Evolutionary conservation across 257 asterid genomes (phyloP).

Genomic region (Salvia rosmarinus): DNA sequence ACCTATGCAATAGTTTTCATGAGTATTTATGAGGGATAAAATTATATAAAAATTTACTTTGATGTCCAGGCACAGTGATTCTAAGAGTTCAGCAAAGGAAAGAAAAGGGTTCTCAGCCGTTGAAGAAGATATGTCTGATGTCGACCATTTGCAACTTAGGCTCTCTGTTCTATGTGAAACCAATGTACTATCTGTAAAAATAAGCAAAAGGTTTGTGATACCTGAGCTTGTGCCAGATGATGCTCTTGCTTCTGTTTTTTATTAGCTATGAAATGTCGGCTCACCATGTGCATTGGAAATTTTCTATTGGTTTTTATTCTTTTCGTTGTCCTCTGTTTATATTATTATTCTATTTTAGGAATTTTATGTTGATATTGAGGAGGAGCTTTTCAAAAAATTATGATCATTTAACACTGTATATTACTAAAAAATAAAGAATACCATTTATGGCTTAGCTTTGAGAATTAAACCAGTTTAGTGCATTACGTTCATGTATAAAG

Average conservation of each 20-base stretch:
- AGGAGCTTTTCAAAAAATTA: slow-evolving; percentile 1
- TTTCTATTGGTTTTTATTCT: background rate
- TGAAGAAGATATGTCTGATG: slow-evolving; percentile 91
- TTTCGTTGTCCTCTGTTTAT: background rate
- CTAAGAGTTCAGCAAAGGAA: slow-evolving; percentile 61
- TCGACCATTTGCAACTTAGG: slow-evolving; percentile 85
- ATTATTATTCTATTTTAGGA: background rate
- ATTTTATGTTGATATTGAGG: slow-evolving; percentile 10
- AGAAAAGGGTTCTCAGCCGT: slow-evolving; percentile 55
- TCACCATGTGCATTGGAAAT: slow-evolving; percentile 11
- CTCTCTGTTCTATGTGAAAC: slow-evolving; percentile 73
- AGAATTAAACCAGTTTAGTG: slow-evolving; percentile 20
- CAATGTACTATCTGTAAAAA: slow-evolving; percentile 66
- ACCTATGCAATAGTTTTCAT: background rate
- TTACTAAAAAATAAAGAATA: background rate
- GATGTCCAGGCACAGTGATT: slow-evolving; percentile 80
- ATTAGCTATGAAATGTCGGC: slow-evolving; percentile 20
- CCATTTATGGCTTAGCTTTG: slow-evolving; percentile 7
- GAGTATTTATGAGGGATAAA: background rate
- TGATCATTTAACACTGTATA: background rate
- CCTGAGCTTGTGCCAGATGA: slow-evolving; percentile 32
- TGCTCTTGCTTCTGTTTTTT: slow-evolving; percentile 9
- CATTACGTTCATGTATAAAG: slow-evolving; percentile 21
- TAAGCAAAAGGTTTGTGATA: slow-evolving; percentile 76
- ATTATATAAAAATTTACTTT: slow-evolving; percentile 3